These are phyloP conservation scores for Lasiosphaeris hirsuta DNA, from an alignment of 495 filamentous ascomycete species.

Conservation along the genomic window DNA sequence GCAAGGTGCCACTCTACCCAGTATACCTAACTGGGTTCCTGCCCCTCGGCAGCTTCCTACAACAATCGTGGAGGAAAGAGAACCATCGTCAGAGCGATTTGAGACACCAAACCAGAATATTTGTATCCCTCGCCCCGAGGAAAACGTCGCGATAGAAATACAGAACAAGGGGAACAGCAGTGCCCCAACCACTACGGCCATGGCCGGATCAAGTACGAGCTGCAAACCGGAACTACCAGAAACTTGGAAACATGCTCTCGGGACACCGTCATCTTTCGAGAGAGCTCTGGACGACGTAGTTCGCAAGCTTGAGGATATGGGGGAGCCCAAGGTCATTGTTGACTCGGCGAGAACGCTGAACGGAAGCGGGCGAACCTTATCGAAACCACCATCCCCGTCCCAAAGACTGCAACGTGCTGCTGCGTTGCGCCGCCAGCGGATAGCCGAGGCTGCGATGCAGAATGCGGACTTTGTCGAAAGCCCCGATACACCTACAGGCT, in stretches of 20 bases:
- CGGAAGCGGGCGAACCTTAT: neutral
- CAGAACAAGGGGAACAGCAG: neutral
- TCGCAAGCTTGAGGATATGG: constrained; percentile 32
- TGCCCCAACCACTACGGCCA: neutral
- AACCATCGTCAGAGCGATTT: constrained; percentile 19
- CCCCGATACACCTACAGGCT: neutral
- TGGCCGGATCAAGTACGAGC: constrained; percentile 11
- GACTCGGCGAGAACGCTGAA: neutral
- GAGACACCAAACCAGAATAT: neutral
- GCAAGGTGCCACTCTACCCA: constrained; percentile 7
- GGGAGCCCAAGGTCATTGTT: constrained; percentile 11
- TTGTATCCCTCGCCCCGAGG: neutral
- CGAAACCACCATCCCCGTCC: constrained; percentile 13
- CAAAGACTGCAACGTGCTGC: constrained; percentile 17
- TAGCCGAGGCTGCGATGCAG: neutral
- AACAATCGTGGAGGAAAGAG: constrained; percentile 33
- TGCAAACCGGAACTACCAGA: constrained; percentile 27
- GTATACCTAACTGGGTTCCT: constrained; percentile 8
- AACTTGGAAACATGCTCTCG: constrained; percentile 29
- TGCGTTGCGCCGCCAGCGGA: constrained; percentile 17
- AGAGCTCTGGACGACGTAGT: constrained; percentile 37
- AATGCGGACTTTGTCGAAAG: neutral
- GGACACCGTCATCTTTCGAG: constrained; percentile 34
- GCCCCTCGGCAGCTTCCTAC: constrained; percentile 12
- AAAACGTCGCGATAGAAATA: neutral